Conservation (phyloP, 176 grass and related monocot genomes). For the Hyparrhenia diplandra region DNA sequence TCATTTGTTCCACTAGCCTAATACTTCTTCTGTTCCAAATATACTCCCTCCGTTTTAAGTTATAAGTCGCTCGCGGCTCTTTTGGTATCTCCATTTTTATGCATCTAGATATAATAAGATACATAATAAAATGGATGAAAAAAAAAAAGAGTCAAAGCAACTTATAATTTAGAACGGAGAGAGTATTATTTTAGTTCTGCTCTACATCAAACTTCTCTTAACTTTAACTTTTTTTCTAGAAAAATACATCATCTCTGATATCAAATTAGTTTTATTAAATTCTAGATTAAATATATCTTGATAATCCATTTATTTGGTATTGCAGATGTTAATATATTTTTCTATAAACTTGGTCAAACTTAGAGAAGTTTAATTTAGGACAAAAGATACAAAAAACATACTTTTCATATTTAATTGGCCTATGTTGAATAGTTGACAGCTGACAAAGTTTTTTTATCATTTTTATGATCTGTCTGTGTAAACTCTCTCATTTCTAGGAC, state of each 20-base stretch:
- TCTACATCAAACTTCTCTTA: background rate
- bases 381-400: no score
- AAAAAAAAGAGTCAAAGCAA: no score
- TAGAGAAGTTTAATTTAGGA: background rate
- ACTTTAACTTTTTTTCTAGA: background rate
- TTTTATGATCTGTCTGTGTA: background rate
- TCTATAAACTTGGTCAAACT: background rate
- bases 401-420: background rate
- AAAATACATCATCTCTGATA: background rate
- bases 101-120: no score
- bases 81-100: no score
- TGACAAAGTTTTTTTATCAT: background rate
- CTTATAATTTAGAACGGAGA: no score
- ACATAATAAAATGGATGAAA: no score
- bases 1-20: background rate
- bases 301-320: background rate
- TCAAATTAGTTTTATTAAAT: background rate
- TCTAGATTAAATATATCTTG: background rate
- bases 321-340: background rate
- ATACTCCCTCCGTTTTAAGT: no score
- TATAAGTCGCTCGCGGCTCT: no score
- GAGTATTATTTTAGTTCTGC: background rate
- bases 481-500: conserved; percentile 25
- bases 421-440: background rate
- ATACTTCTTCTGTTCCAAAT: background rate